These are phyloP conservation scores for Taiozyma sp. DNA, from an alignment of 1,139 yeast species.

Conservation along the genomic window DNA sequence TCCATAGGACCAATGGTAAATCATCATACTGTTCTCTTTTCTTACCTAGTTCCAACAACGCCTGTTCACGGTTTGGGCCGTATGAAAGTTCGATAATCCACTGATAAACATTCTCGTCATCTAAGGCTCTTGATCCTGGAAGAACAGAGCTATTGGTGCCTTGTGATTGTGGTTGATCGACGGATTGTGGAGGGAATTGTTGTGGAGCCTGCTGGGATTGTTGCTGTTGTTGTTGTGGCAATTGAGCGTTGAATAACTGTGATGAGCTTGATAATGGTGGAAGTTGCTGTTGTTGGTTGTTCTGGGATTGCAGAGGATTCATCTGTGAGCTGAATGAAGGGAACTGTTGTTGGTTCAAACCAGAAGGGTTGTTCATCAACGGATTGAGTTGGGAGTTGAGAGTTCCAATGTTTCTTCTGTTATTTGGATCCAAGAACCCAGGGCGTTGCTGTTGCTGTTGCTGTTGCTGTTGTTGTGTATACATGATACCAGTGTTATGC, in stretches of 20 bases:
- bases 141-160: constrained; percentile 2
- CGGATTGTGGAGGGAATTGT: constrained; percentile 6
- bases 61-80: constrained; percentile 90
- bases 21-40: constrained; percentile 94
- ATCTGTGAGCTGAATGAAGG: constrained; percentile 11
- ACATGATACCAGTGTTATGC: not conserved
- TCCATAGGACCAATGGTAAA: constrained; percentile 89
- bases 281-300: constrained; percentile 12
- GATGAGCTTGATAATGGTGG: constrained; percentile 14
- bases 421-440: constrained; percentile 15
- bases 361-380: not conserved
- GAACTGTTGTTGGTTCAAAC: constrained; percentile 10
- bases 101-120: constrained; percentile 80
- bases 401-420: constrained; percentile 7
- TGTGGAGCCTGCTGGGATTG: constrained; percentile 1
- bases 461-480: constrained; percentile 12
- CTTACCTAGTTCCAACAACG: constrained; percentile 84
- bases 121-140: constrained; percentile 47
- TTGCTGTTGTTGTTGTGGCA: constrained; percentile 4
- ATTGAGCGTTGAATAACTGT: constrained; percentile 5
- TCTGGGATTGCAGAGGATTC: constrained; percentile 1
- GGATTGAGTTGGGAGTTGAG: constrained; percentile 1
- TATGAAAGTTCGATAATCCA: constrained; percentile 89
- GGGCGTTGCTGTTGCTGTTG: constrained; percentile 21
- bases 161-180: constrained; percentile 1